Base-by-base conservation (phyloP, 2,329 filamentous ascomycete genomes). In the Talaromyces islandicus region DNA sequence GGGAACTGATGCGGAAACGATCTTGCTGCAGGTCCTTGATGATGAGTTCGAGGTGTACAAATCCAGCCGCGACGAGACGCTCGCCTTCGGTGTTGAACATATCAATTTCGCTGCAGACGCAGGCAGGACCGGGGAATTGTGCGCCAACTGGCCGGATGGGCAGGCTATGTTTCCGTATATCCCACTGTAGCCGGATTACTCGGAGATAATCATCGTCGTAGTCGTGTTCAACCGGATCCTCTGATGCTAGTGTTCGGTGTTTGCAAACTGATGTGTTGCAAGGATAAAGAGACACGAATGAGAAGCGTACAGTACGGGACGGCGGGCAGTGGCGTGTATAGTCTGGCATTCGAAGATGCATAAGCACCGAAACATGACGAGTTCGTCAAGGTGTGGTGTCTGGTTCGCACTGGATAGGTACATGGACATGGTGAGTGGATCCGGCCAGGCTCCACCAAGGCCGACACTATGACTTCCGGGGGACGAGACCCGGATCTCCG, bases 1-100 rank as follows among this genome's bases (percentile, higher is more conserved):
- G 50, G 54, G 48, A 32, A 55, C 43, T 51, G 60, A 62, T 59
- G 55, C 56, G 56, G 60, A 24, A 51, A 41, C 21, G 57, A 35
- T 27, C 11, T 19, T 27, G 30, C 35, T 58, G 59, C 56, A 61
- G 59, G 52, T 43, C 50, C 51, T 54, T 24, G 53, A 48, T 43
- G 46, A 9, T 12, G 35, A 32, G 19, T 57, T 61, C 59, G 59
- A 56, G 57, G 30, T 58, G 43, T 38, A 55, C 56, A 55, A 54
- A 58, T 51, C 27, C n/a, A 25, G 19, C 43, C 4, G 48, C 25
- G 25, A 27, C 14, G 14, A 51, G 21, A 51, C 7, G 25, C 14
- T 19, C 25, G n/a, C 30, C 11, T 52, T 25, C 48, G 48, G 27
- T 11, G 17, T 29, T 52, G 12, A 29, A 52, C 27, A 52, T 52